Evolutionary conservation across 2,329 filamentous ascomycete species (phyloP), one percentile per base, ranked within the genome.

Genomic region (Cordyceps tenuipes): DNA sequence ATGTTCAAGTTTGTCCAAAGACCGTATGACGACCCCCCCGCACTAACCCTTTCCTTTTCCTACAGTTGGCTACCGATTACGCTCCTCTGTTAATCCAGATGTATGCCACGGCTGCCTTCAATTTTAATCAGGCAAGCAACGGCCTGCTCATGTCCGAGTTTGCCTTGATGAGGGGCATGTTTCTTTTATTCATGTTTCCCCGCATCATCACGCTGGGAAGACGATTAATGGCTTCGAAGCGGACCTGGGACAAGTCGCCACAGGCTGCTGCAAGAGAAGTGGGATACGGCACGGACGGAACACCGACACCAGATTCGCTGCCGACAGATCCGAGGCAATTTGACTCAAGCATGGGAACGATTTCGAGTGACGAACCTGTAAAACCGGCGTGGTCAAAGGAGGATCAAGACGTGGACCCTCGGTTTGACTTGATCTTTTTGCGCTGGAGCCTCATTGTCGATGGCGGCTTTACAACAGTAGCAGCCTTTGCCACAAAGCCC

Each of bases 351-450:
- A 69, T 73, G 0, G 75, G 59, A 9, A 57, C 72, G 0, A 60
- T 60, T 23, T 69, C 75, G 6, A 72, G 76, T 59, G 67, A 69
- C 0, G 80, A 84, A 62, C 79, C 80, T 0, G 68, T 75, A 0
- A 65, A 68, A 0, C 61, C 70, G 0, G 64, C 73, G 0, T 66
- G 70, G n/a, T 68, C 72, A 0, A 63, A 64, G n/a, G 63, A 63
- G 0, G 64, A 59, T 0, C 71, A 74, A 1, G 74, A 79, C 1
- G 71, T 77, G 44, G 76, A 79, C 0, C 82, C 79, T 50, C 76
- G 73, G 0, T 90, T 90, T 66, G 87, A 90, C 62, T 75, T 90
- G 1, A 76, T 85, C 41, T 90, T 89, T 65, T 76, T 87, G 3
- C 78, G 84, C 3, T 87, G 82, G 75, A 88, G 84, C 62, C 73